Percentiles rank a stretch among this genome's conserved stretches.
Evolutionary conservation across 1,284 basidiomycete species (phyloP).

Genomic region (Heterobasidion irregulare): DNA sequence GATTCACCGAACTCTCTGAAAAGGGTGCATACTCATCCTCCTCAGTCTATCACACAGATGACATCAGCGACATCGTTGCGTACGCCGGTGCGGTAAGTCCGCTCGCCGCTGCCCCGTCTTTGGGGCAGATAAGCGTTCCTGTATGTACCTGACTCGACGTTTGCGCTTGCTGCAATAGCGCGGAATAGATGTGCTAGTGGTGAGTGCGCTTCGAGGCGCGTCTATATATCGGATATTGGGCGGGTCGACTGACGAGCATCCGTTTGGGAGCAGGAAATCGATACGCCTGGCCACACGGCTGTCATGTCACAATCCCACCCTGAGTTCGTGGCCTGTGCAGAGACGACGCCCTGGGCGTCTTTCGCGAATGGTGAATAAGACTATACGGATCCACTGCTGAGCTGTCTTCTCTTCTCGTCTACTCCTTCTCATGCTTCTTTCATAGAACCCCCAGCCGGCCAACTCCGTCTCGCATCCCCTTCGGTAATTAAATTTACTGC

Average conservation of each 20-base stretch:
- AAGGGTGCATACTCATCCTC: slow-evolving; percentile 60
- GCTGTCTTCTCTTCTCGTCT: background rate
- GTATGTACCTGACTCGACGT: background rate
- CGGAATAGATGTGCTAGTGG: slow-evolving; percentile 3
- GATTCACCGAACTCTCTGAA: slow-evolving; percentile 51
- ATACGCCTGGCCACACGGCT: slow-evolving; percentile 40
- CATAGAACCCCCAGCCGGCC: slow-evolving; percentile 37
- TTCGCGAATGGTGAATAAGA: slow-evolving; percentile 19
- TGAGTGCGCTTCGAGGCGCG: no score
- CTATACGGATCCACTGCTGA: background rate
- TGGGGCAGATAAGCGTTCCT: no score
- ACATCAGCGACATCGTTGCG: slow-evolving; percentile 55
- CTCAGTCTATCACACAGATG: slow-evolving; percentile 49
- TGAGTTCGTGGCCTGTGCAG: slow-evolving; percentile 34
- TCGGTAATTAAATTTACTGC: slow-evolving; percentile 31
- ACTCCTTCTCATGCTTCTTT: background rate
- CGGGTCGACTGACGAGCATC: background rate
- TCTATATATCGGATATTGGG: no score
- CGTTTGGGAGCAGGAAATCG: slow-evolving; percentile 38
- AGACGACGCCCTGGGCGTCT: slow-evolving; percentile 16
- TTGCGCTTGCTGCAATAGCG: slow-evolving; percentile 3
- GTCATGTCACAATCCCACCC: slow-evolving; percentile 31
- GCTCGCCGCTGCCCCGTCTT: no score
- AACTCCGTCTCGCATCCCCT: slow-evolving; percentile 31
- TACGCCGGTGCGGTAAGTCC: slow-evolving; percentile 65